Base-by-base conservation (phyloP, 2,329 filamentous ascomycete genomes). In the Cadophora luteo-olivacea region DNA sequence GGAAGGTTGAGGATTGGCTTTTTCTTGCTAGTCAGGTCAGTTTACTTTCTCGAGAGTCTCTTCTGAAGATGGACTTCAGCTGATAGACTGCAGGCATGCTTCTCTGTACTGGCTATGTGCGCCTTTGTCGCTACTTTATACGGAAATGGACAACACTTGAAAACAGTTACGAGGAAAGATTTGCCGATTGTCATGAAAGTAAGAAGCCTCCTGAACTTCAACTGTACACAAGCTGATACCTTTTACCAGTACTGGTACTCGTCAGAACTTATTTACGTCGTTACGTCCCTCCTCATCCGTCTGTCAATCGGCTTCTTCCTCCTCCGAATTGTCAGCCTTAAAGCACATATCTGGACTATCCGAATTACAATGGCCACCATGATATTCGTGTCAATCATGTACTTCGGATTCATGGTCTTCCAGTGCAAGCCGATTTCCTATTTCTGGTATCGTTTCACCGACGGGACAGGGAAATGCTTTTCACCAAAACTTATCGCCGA, bases 1-100 rank as follows among this genome's bases (percentile, higher is more conserved):
- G 71, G 71, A 69, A 69, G 55, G 32, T 70, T n/a, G 71, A 73
- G 48, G 71, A 73, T 65, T 73, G 69, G 71, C 63, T 71, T 16
- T 73, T 73, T 48, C 58, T 70, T 57, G 60, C 38, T n/a, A 68
- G 66, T 61, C 69, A 72, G 63, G 71, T 70, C 41, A 62, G 69
- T 45, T 4, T 25, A 38, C 11, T 24, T 11, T 16, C 2, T 25
- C 8, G 14, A 36, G 19, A 9, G 19, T n/a, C 8, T 9, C n/a
- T 57, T 7, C n/a, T 4, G 19, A 52, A 38, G 3, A 19, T 36
- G 29, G 33, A 9, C 29, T 8, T 22, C 38, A n/a, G 58, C 45
- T 29, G 33, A 58, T 41, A 2, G 11, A 38, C 12, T 11, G 29
- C 3, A 70, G 70, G 32, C 61, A 4, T 12, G 32, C 5, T 70